A percentile compares a stretch with the other conserved stretches of the same genome.
Conservation (phyloP, 2,329 filamentous ascomycete species). For the Penicillium sp. region DNA sequence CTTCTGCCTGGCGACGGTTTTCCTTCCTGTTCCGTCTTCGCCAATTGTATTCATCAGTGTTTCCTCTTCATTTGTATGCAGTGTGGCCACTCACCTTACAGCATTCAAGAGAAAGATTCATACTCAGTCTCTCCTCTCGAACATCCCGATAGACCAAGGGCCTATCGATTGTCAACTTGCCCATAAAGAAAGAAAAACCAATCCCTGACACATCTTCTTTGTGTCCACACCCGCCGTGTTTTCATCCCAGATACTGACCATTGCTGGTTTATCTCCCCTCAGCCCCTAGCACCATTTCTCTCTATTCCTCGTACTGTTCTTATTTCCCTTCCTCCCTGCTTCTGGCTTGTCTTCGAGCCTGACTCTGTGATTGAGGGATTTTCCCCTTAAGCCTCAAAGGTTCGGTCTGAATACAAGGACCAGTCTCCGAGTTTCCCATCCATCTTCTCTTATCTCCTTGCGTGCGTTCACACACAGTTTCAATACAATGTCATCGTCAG, state of each 20-base stretch:
- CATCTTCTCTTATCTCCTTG: conserved; percentile 17
- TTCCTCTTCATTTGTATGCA: conserved; percentile 40
- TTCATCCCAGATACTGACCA: not conserved
- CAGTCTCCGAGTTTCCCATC: not conserved
- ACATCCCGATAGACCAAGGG: conserved; percentile 30
- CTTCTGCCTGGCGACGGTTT: conserved; percentile 25
- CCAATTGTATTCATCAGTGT: conserved; percentile 35
- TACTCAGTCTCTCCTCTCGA: conserved; percentile 30
- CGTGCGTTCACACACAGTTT: conserved; percentile 34
- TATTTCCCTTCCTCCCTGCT: conserved; percentile 5
- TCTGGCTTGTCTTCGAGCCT: not conserved
- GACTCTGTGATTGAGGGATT: conserved; percentile 25
- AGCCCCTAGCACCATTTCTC: not conserved
- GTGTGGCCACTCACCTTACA: conserved; percentile 31
- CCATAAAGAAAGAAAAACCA: conserved; percentile 2
- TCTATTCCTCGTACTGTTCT: conserved; percentile 1
- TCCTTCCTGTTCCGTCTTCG: conserved; percentile 11
- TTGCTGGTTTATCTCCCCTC: conserved; percentile 1
- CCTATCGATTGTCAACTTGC: conserved; percentile 22
- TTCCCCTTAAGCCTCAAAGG: conserved; percentile 17
- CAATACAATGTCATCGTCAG: conserved; percentile 83
- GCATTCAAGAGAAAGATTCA: conserved; percentile 31
- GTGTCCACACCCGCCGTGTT: not conserved
- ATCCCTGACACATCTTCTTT: not conserved
- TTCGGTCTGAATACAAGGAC: conserved; percentile 33